These are phyloP conservation scores for Neofusicoccum kwambonambiense DNA, from an alignment of 2,329 filamentous ascomycete species.

Conservation along the genomic window DNA sequence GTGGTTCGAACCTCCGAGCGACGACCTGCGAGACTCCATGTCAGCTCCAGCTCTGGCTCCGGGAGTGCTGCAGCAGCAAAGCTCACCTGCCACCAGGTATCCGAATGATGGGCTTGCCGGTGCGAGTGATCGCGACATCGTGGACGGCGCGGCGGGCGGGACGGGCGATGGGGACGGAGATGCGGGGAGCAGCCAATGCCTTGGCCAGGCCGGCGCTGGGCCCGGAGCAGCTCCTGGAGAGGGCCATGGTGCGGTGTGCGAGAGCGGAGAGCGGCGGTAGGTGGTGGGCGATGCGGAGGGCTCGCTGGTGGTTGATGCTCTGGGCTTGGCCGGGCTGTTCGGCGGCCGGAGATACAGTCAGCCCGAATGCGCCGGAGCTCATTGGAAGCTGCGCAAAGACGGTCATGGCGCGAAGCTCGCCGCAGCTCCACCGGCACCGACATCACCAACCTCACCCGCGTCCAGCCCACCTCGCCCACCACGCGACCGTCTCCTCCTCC, in stretches of 20 bases:
- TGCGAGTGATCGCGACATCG: conserved; percentile 90
- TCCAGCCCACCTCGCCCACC: conserved; percentile 15
- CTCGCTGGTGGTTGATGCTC: conserved; percentile 19
- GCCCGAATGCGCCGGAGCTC: conserved; percentile 8
- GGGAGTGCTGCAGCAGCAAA: conserved; percentile 21
- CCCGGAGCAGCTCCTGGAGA: conserved; percentile 40
- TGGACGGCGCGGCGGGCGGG: conserved; percentile 46
- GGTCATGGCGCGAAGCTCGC: conserved; percentile 8
- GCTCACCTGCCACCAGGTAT: conserved; percentile 83
- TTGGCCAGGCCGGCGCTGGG: conserved; percentile 37
- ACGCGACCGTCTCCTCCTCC: conserved; percentile 6
- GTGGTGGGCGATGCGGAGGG: conserved; percentile 54
- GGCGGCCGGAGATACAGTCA: conserved; percentile 15
- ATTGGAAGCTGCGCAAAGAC: background rate
- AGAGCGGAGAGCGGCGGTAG: conserved; percentile 33
- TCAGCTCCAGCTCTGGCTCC: conserved; percentile 26
- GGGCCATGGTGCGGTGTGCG: conserved; percentile 39
- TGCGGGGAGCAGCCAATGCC: conserved; percentile 29
- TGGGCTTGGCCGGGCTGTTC: conserved; percentile 10
- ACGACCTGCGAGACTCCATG: conserved; percentile 58
- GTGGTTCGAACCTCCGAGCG: conserved; percentile 68
- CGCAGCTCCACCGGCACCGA: conserved; percentile 19
- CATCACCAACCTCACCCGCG: conserved; percentile 23
- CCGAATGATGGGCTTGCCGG: conserved; percentile 91
- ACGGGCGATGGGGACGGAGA: conserved; percentile 20